These are phyloP conservation scores for Medicago arabica DNA, from an alignment of 306 rosid species.

Conservation along the genomic window DNA sequence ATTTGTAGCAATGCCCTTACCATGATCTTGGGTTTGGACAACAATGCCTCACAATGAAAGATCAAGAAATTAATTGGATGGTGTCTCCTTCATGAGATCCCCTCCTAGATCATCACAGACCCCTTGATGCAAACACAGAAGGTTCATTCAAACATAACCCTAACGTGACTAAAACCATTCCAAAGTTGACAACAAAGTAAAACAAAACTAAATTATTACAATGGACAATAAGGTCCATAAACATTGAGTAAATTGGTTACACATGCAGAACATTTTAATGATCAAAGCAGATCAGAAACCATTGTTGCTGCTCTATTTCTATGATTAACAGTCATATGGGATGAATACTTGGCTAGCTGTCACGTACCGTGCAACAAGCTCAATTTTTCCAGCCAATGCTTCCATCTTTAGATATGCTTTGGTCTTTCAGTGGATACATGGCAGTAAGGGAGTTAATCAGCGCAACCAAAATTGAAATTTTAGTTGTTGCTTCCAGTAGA, in stretches of 20 bases:
- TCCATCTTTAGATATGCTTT: conserved; percentile 22
- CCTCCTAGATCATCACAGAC: conserved; percentile 1
- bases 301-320: background rate
- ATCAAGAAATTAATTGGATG: background rate
- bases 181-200: background rate
- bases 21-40: background rate
- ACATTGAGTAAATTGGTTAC: conserved; percentile 2
- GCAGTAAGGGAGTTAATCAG: conserved; percentile 33
- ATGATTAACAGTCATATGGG: background rate
- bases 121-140: background rate
- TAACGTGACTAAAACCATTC: background rate
- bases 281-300: background rate
- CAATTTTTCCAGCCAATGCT: background rate
- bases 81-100: background rate
- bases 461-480: conserved; percentile 17
- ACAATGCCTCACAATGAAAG: background rate
- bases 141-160: conserved; percentile 3
- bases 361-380: conserved; percentile 23
- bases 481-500: conserved; percentile 33
- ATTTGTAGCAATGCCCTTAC: conserved; percentile 1
- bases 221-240: background rate
- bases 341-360: conserved; percentile 6
- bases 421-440: conserved; percentile 13
- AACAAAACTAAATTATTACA: background rate
- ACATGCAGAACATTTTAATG: background rate